Base-by-base conservation (phyloP, 768 basidiomycete genomes). In the Hygrocybe coccinea region DNA sequence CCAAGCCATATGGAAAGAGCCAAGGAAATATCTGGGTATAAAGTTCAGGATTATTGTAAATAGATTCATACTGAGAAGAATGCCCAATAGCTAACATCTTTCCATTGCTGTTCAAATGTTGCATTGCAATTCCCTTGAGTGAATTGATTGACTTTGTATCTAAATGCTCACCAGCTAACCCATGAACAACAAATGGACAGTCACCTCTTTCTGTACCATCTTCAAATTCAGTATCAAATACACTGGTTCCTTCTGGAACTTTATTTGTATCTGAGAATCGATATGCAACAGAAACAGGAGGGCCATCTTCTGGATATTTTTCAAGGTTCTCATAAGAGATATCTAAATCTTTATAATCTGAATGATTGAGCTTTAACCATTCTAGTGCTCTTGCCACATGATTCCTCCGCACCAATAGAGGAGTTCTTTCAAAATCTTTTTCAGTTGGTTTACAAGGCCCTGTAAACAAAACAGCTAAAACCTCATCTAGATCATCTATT, bases 1-100 rank as follows among this genome's bases (percentile, higher is more conserved):
- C 76, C 8, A 59, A 19, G 0, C 76, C 73, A 62, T 76, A 76
- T 0, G 74, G 75, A 59, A 72, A 77, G 1, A 75, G 54, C 71
- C 74, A 76, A 0, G 73, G 73, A 61, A 71, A 74, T 5, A 57
- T n/a, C n/a, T n/a, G n/a, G n/a, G n/a, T n/a, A n/a, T n/a, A n/a
- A n/a, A n/a, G n/a, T n/a, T n/a, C n/a, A 52, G 49, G 70, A 69
- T 1, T n/a, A n/a, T n/a, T n/a, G n/a, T n/a, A n/a, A n/a, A n/a
- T n/a, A n/a, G n/a, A n/a, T n/a, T n/a, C n/a, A n/a, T n/a, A n/a
- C n/a, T n/a, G n/a, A n/a, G n/a, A n/a, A n/a, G n/a, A n/a, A n/a
- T n/a, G n/a, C n/a, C 70, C 71, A 2, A 73, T 60, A 0, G 56
- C 68, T 1, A 77, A 57, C 1, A 67, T 54, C 19, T 60, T 64